These are phyloP conservation scores for Herpetomonas muscarum DNA, from an alignment of 208 protist genomes.

Conservation along the genomic window DNA sequence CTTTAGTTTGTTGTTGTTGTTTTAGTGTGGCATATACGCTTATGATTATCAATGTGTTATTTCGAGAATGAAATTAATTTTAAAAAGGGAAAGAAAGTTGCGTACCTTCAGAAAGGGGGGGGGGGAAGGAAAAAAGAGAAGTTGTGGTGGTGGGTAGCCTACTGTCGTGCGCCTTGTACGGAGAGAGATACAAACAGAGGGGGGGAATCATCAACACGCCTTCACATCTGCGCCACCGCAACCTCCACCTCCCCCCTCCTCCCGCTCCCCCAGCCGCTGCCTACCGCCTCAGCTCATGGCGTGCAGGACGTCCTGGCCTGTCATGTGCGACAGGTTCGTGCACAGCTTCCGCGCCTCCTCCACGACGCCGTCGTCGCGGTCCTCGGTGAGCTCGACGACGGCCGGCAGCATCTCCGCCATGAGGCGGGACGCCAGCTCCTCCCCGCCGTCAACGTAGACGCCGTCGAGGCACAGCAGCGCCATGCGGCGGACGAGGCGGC, in stretches of 20 bases:
- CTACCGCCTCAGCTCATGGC: slow-evolving; percentile 53
- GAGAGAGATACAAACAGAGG: neutral
- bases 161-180: too few relatives aligned
- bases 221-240: too few relatives aligned
- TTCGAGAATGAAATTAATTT: too few relatives aligned
- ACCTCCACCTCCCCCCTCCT: too few relatives aligned
- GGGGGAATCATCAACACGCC: neutral
- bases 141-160: too few relatives aligned
- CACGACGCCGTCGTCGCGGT: slow-evolving; percentile 73
- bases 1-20: neutral
- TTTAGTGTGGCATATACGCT: neutral
- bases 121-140: slow-evolving; percentile 6
- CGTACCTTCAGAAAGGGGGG: neutral
- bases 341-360: slow-evolving; percentile 78
- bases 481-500: slow-evolving; percentile 58
- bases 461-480: slow-evolving; percentile 66
- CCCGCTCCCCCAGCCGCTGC: too few relatives aligned
- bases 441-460: slow-evolving; percentile 87
- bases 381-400: slow-evolving; percentile 89
- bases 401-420: slow-evolving; percentile 88
- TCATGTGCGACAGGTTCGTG: slow-evolving; percentile 82
- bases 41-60: too few relatives aligned
- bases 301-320: slow-evolving; percentile 86
- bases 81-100: too few relatives aligned
- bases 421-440: slow-evolving; percentile 80